Evolutionary conservation across 2,329 filamentous ascomycete species (phyloP).

Genomic region (Herpotrichia juniperi): DNA sequence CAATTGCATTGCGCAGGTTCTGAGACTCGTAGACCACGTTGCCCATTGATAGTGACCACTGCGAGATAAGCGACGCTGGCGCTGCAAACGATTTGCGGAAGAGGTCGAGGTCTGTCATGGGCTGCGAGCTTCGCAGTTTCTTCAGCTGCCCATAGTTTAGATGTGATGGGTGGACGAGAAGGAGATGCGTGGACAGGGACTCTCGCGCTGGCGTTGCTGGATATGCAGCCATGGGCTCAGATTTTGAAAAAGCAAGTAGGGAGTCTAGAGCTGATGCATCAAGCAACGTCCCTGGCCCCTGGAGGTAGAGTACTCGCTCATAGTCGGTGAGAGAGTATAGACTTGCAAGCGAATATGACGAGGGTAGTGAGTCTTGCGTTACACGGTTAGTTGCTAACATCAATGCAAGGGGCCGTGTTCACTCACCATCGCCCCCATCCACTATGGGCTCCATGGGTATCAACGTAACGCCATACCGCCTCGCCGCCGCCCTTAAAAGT

Average conservation of each 20-base stretch:
- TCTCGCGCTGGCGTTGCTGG: slow-evolving; percentile 37
- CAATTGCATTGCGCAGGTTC: slow-evolving; percentile 31
- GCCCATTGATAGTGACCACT: slow-evolving; percentile 45
- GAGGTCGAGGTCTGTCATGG: slow-evolving; percentile 38
- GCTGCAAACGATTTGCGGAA: slow-evolving; percentile 39
- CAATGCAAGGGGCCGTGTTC: background rate
- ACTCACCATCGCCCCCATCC: slow-evolving; percentile 39
- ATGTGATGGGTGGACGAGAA: slow-evolving; percentile 44
- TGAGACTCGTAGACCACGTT: slow-evolving; percentile 46
- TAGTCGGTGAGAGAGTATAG: slow-evolving; percentile 53
- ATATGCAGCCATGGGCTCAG: slow-evolving; percentile 42
- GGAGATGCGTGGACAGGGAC: slow-evolving; percentile 44
- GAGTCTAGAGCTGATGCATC: slow-evolving; percentile 55
- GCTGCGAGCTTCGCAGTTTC: slow-evolving; percentile 27
- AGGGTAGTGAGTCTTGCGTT: slow-evolving; percentile 31
- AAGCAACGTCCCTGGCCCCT: slow-evolving; percentile 52
- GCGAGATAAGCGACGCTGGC: slow-evolving; percentile 44
- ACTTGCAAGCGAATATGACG: slow-evolving; percentile 53
- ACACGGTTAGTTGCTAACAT: slow-evolving; percentile 9
- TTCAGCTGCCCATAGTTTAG: slow-evolving; percentile 39
- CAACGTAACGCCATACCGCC: slow-evolving; percentile 53
- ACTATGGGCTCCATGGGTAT: slow-evolving; percentile 50
- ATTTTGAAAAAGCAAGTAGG: slow-evolving; percentile 48
- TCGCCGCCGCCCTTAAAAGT: slow-evolving; percentile 52
- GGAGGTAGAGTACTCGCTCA: slow-evolving; percentile 53